phyloP scores from a whole-genome alignment of 2,329 filamentous ascomycete genomes.

The Harringtonia lauricola region DNA sequence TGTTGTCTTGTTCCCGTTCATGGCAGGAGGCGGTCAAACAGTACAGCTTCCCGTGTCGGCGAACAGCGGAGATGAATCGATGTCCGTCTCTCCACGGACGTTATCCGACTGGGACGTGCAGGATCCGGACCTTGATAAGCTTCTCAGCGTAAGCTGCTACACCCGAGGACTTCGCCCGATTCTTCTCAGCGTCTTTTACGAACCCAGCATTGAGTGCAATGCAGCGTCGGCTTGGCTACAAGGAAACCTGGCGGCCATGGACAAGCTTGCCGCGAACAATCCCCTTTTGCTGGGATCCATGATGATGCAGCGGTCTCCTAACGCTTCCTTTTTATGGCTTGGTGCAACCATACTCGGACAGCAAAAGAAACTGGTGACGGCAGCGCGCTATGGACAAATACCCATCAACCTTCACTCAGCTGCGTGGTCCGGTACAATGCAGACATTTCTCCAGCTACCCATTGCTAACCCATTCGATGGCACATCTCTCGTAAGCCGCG shows the following conservation, averaged over 20 bases:
- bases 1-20: constrained; percentile 14
- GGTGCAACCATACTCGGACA: constrained; percentile 14
- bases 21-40: constrained; percentile 1
- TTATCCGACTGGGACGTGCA: neutral
- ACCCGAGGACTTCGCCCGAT: constrained; percentile 14
- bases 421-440: constrained; percentile 17
- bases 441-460: constrained; percentile 17
- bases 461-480: constrained; percentile 7
- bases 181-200: constrained; percentile 18
- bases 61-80: neutral
- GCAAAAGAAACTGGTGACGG: constrained; percentile 10
- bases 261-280: constrained; percentile 8
- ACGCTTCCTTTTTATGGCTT: constrained; percentile 17
- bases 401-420: constrained; percentile 17
- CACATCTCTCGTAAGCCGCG: constrained; percentile 13
- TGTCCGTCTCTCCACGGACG: neutral
- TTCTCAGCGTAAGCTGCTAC: constrained; percentile 17
- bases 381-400: constrained; percentile 15
- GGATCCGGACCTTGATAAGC: constrained; percentile 10
- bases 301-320: constrained; percentile 15
- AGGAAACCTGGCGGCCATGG: constrained; percentile 15
- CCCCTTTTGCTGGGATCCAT: constrained; percentile 14
- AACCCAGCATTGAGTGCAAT: constrained; percentile 18
- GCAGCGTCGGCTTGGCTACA: constrained; percentile 18
- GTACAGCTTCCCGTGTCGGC: constrained; percentile 7